Evolutionary conservation across 306 rosid species (phyloP).

Genomic region (Albizia julibrissin): DNA sequence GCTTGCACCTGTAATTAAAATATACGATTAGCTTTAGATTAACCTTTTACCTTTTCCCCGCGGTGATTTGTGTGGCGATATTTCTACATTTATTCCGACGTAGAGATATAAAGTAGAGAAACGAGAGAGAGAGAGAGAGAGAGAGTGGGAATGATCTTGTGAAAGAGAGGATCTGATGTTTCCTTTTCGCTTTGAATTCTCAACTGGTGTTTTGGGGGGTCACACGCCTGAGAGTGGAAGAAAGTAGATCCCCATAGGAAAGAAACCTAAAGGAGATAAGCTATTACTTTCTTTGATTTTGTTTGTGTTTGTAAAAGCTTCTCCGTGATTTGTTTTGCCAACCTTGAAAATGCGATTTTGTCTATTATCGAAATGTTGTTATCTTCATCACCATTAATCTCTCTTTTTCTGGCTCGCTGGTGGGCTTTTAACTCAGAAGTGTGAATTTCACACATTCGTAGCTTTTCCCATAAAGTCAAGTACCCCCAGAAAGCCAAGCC

Average conservation of each 20-base stretch:
- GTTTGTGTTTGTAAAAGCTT: constrained; percentile 55
- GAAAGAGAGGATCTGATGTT: constrained; percentile 55
- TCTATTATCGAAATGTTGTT: constrained; percentile 58
- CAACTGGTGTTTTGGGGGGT: constrained; percentile 28
- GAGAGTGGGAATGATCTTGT: constrained; percentile 41
- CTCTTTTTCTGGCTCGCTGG: constrained; percentile 43
- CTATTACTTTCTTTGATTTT: constrained; percentile 48
- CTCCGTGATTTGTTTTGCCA: constrained; percentile 42
- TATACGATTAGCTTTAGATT: background rate
- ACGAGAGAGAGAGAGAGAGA: constrained; percentile 25
- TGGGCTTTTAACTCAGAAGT: constrained; percentile 29
- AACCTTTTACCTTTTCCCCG: background rate
- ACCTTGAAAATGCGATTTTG: constrained; percentile 61
- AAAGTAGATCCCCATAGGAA: constrained; percentile 40
- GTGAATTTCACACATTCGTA: constrained; percentile 39
- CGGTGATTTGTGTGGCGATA: background rate
- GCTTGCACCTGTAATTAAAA: background rate
- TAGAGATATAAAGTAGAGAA: constrained; percentile 23
- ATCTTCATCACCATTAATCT: constrained; percentile 35
- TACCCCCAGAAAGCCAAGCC: constrained; percentile 20
- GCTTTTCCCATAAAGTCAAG: constrained; percentile 37
- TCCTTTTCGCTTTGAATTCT: constrained; percentile 79
- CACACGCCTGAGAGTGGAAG: constrained; percentile 8
- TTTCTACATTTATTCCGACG: constrained; percentile 27
- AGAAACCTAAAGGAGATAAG: constrained; percentile 19